Base-by-base conservation (phyloP, 805 yeast species). In the Saccharomyces jurei region DNA sequence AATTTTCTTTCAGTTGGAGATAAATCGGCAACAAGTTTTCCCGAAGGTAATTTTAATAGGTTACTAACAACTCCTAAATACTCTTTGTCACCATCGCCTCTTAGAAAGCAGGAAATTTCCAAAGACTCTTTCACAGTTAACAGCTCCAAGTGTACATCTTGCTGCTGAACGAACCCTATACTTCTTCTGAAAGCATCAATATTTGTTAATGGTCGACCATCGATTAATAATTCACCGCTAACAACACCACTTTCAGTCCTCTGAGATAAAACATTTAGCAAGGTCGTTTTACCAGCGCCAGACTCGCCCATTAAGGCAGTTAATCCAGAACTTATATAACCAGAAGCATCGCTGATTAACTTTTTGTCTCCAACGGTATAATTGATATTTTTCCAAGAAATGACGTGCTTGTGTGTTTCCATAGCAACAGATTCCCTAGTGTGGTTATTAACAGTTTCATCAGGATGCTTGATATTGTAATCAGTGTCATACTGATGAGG, bases 321-420 rank as follows among this genome's bases (percentile, higher is more conserved):
- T 54, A 75, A 63, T 51, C 88, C 88, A 4, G 87, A 87, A 63
- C 79, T 79, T 55, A 82, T 85, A 76, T 82, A 83, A 13, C 88
- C 88, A 60, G 77, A 79, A 30, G 77, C 74, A 55, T 71, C 68
- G 56, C 72, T 71, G 47, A 77, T 65, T 30, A 76, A 58, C 41
- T 70, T 60, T 30, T 47, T 52, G 10, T 52, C 54, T 5, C 55
- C 54, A 46, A 83, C 78, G 32, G 74, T 76, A 61, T 82, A 84
- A 58, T 75, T 69, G 14, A 84, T 79, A 59, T 82, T 70, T 59
- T 77, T 77, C 89, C 88, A 83, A 58, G 76, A 75, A 66, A 79
- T 80, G 26, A 78, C 68, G 58, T 81, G 83, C 54, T 67, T 60
- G 30, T 59, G 72, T 6, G 51, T 17, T 28, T 32, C 46, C 22